Base-by-base conservation (phyloP, 2,329 filamentous ascomycete genomes). In the Phaeophleospora eucalypticola region DNA sequence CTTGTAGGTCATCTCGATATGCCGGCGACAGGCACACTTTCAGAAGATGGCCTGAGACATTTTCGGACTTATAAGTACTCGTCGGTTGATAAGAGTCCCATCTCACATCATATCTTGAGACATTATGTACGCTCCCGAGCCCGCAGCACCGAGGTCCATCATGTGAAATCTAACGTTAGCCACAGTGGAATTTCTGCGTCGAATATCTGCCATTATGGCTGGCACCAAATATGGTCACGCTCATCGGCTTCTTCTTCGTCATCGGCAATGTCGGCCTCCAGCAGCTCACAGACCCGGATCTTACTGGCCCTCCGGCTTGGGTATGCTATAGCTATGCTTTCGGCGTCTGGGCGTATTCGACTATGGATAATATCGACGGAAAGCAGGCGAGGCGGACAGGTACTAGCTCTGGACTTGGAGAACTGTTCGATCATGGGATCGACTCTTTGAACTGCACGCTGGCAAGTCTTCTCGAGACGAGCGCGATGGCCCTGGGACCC, bases 341-440 rank as follows among this genome's bases (percentile, higher is more conserved):
- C 56, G 93, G 93, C 34, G 79, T 98, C 49, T 98, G 95, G 85
- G 93, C 95, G 68, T 84, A 97, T 71, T 94, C 93, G 59, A 98
- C 93, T 12, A 90, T 98, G 85, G 93, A 98, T 75, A 98, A 98
- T 68, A 86, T 97, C 55, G 93, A 98, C 68, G 93, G 93, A 59
- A 98, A 98, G 72, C 93, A 98, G 74, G 93, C 93, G 48, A 81
- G 93, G 55, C 80, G 93, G 62, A 98, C 93, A 3, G 90, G 91
- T 43, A 96, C 91, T 3, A 97, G 91, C 21, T 96, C 89, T 66
- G 89, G 89, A 1, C 78, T 98, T 19, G 93, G 93, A 58, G 93
- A 98, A 71, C 82, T 98, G 12, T 98, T 98, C 71, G 93, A 98
- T 71, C 93, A 98, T 72, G 93, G 93, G 56, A 97, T 98, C 70